These are phyloP conservation scores for Adansonia rubrostipa DNA, from an alignment of 441 rosid genomes.

Conservation along the genomic window DNA sequence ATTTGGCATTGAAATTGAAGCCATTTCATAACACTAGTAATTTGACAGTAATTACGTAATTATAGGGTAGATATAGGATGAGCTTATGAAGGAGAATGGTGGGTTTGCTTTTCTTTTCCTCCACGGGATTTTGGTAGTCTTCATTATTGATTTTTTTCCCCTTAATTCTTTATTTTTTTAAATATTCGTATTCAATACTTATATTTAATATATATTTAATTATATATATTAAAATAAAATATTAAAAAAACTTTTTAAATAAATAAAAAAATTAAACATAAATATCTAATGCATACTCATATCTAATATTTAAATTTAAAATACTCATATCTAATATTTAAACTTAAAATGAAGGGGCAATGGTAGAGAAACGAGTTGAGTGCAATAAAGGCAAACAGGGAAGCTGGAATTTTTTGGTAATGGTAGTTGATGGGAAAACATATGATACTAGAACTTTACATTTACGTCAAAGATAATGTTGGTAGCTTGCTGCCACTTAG, in stretches of 20 bases:
- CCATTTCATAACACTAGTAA: slow-evolving; percentile 16
- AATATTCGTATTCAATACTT: background rate
- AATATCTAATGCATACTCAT: no score
- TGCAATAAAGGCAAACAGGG: slow-evolving; percentile 21
- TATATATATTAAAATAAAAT: no score
- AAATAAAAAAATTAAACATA: no score
- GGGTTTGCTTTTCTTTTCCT: slow-evolving; percentile 7
- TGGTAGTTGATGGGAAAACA: slow-evolving; percentile 4
- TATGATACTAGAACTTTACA: background rate
- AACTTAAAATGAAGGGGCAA: background rate
- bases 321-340: background rate
- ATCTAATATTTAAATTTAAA: background rate
- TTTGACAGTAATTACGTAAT: background rate
- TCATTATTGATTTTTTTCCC: background rate
- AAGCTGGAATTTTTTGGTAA: slow-evolving; percentile 28
- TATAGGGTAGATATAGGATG: background rate
- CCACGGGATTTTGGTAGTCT: background rate
- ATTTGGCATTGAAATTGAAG: slow-evolving; percentile 19
- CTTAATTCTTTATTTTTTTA: background rate
- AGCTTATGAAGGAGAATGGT: background rate
- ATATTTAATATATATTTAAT: no score
- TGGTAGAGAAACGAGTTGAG: background rate
- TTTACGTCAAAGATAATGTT: background rate
- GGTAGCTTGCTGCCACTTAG: background rate
- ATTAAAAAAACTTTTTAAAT: no score